A percentile compares a stretch with the other conserved stretches of the same genome.
Evolutionary conservation across 2,329 filamentous ascomycete species (phyloP).

Genomic region (Calycina herbarum): DNA sequence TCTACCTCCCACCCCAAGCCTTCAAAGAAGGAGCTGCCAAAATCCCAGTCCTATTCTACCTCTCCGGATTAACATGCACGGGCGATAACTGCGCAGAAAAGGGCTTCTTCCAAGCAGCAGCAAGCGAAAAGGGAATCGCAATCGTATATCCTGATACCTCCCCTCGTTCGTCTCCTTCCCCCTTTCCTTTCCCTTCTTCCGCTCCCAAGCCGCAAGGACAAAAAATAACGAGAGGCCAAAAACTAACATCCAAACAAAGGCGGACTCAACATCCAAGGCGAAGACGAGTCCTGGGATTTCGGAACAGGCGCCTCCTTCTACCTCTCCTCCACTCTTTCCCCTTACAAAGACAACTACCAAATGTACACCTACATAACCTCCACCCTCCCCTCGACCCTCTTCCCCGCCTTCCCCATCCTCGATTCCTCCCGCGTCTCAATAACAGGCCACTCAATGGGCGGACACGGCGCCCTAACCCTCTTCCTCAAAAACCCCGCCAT

Average conservation of each 20-base stretch:
- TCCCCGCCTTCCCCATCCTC: slow-evolving; percentile 68
- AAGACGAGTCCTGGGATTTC: slow-evolving; percentile 90
- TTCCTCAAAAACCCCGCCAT: slow-evolving; percentile 88
- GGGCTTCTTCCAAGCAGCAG: slow-evolving; percentile 88
- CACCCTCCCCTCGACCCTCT: slow-evolving; percentile 81
- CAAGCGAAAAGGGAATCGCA: slow-evolving; percentile 80
- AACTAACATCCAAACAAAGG: slow-evolving; percentile 43
- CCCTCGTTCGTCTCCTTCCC: slow-evolving; percentile 59
- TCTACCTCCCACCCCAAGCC: slow-evolving; percentile 81
- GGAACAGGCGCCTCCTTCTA: slow-evolving; percentile 93
- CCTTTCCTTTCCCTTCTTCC: neutral
- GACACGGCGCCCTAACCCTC: slow-evolving; percentile 89
- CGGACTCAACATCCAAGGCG: slow-evolving; percentile 76
- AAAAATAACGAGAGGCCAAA: neutral
- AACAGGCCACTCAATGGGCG: slow-evolving; percentile 95
- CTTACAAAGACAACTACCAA: slow-evolving; percentile 77
- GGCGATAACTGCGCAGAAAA: slow-evolving; percentile 81
- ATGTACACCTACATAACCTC: slow-evolving; percentile 94
- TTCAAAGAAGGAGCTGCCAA: slow-evolving; percentile 26
- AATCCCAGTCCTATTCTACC: slow-evolving; percentile 83
- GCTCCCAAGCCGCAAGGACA: neutral
- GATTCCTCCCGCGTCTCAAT: slow-evolving; percentile 75
- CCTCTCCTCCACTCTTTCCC: slow-evolving; percentile 75
- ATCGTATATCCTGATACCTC: slow-evolving; percentile 94
- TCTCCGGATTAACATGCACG: slow-evolving; percentile 92